Base-by-base conservation (phyloP, 2,329 filamentous ascomycete genomes). In the Aschersonia sp. region DNA sequence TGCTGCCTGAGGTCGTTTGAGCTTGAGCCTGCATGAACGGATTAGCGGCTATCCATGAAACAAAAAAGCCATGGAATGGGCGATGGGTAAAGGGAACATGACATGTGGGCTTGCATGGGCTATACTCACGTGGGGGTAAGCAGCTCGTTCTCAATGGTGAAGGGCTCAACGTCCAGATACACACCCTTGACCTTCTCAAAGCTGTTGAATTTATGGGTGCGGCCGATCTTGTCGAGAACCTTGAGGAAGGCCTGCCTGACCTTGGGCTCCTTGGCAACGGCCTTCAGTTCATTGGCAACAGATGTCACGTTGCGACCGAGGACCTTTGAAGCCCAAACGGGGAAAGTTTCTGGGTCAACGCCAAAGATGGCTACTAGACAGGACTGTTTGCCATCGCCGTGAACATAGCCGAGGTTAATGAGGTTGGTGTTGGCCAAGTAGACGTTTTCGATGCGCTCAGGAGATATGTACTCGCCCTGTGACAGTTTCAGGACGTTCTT, bases 401-500 rank as follows among this genome's bases (percentile, higher is more conserved):
- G 91, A 30, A 97, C 86, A 61, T 87, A 96, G 3, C 83, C 89
- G 60, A 84, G 84, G 29, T 81, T 77, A 30, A 97, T 69, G 56
- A 89, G 81, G 54, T 78, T 83, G 52, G 82, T 82, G 67, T 84
- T 89, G 53, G 85, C 87, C 52, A 94, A 73, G 65, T 89, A 94
- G 38, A 95, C 84, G 63, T 95, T 96, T 72, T 98, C 92, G 60
- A 98, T 87, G 49, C 89, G 86, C 70, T 98, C 92, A 10, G 92
- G 92, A 1, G 89, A 95, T 59, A 98, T 88, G 68, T 98, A 98
- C 70, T 98, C 92, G 64, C 92, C 92, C 67, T 98, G 92, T 0
- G 91, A 83, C 48, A 98, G 79, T 76, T 98, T 98, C 61, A 98
- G 80, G n/a, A 98, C 87, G 67, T 97, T 97, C 84, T 98, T 98